phyloP scores from a whole-genome alignment of 352 stramenopile genomes.

The Globisporangium ultimum region DNA sequence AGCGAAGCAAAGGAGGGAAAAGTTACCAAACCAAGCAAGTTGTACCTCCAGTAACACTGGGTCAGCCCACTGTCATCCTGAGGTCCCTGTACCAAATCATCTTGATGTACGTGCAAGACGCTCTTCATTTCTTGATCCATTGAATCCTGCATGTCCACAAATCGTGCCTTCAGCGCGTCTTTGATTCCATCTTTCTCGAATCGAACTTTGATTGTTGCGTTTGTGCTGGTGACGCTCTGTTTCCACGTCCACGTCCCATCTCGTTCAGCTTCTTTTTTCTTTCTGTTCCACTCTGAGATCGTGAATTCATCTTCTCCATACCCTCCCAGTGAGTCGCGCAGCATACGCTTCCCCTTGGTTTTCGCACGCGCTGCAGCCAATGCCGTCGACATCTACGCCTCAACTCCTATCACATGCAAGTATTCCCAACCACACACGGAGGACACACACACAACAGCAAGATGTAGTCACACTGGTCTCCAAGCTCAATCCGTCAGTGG shows the following conservation, averaged over 20 bases:
- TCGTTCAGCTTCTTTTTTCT: conserved; percentile 32
- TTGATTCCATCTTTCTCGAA: conserved; percentile 26
- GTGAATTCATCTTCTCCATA: conserved; percentile 48
- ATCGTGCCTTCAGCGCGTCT: too few relatives aligned
- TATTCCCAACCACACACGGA: too few relatives aligned
- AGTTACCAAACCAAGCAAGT: not conserved
- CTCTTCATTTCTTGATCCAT: conserved; percentile 34
- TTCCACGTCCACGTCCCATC: conserved; percentile 53
- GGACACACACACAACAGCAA: too few relatives aligned
- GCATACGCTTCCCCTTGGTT: conserved; percentile 64
- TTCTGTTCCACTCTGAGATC: conserved; percentile 50
- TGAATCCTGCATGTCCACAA: conserved; percentile 10
- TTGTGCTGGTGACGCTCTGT: conserved; percentile 24
- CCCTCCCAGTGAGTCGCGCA: conserved; percentile 50
- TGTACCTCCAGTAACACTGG: conserved; percentile 36
- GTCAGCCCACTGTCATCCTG: not conserved
- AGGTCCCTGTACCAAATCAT: not conserved
- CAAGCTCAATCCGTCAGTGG: too few relatives aligned
- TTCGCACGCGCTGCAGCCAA: conserved; percentile 56
- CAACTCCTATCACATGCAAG: not conserved
- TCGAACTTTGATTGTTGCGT: conserved; percentile 32
- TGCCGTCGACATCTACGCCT: conserved; percentile 51
- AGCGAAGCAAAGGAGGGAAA: not conserved
- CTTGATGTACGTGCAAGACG: not conserved
- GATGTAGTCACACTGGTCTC: too few relatives aligned